Percentiles rank a stretch among this genome's conserved stretches.
Evolutionary conservation across 2,329 filamentous ascomycete species (phyloP).

Genomic region (Parafenestella ontariensis): DNA sequence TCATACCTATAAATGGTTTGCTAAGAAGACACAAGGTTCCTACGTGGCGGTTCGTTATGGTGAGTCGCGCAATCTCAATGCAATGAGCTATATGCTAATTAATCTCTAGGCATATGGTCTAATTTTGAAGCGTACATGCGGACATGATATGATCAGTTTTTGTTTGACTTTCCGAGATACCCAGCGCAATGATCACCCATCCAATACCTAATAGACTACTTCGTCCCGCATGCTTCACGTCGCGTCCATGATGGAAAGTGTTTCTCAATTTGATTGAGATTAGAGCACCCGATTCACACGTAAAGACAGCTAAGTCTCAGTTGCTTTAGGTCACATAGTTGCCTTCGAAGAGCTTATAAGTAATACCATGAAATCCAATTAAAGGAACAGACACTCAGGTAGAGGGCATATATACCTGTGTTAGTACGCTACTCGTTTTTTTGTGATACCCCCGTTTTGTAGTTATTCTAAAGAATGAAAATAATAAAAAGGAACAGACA

Average conservation of each 20-base stretch:
- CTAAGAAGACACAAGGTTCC: conserved; percentile 23
- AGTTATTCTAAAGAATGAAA: too few relatives aligned
- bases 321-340: too few relatives aligned
- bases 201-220: neutral
- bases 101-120: conserved; percentile 6
- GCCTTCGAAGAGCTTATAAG: too few relatives aligned
- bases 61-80: neutral
- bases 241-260: neutral
- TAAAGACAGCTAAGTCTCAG: too few relatives aligned
- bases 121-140: neutral
- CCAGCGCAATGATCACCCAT: neutral
- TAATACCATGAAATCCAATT: too few relatives aligned
- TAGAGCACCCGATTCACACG: too few relatives aligned
- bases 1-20: neutral
- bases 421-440: too few relatives aligned
- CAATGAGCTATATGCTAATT: neutral
- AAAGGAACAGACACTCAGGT: too few relatives aligned
- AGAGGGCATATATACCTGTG: too few relatives aligned
- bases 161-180: neutral
- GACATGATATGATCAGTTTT: neutral
- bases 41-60: conserved; percentile 24
- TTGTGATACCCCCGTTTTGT: too few relatives aligned
- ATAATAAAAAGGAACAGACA: too few relatives aligned
- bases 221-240: neutral
- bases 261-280: too few relatives aligned